phyloP scores from a whole-genome alignment of 805 yeast genomes.

The Sugiyamaella lignohabitans region DNA sequence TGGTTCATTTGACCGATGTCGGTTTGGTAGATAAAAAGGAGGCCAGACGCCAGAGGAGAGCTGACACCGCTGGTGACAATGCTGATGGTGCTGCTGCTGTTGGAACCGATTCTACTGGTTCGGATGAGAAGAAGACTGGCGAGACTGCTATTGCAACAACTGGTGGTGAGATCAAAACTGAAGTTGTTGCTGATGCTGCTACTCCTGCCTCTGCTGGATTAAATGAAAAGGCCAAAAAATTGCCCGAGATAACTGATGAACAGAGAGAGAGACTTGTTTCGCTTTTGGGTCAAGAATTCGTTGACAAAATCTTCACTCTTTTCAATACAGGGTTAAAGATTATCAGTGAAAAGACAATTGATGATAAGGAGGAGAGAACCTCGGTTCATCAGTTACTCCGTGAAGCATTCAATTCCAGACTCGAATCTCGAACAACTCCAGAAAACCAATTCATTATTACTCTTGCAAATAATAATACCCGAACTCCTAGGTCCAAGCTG shows the following conservation, averaged over 20 bases:
- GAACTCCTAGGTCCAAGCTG: constrained; percentile 31
- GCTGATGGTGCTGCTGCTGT: constrained; percentile 22
- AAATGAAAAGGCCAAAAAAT: neutral
- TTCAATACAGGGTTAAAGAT: constrained; percentile 49
- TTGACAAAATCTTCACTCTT: constrained; percentile 49
- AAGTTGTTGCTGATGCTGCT: neutral
- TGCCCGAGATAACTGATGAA: constrained; percentile 8
- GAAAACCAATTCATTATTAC: constrained; percentile 60
- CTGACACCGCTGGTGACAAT: constrained; percentile 12
- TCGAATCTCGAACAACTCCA: constrained; percentile 75
- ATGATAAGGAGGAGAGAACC: constrained; percentile 70
- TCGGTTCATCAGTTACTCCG: constrained; percentile 71
- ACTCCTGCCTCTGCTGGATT: constrained; percentile 1
- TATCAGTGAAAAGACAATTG: constrained; percentile 51
- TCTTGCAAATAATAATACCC: constrained; percentile 40
- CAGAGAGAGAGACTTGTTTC: constrained; percentile 38
- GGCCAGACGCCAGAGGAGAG: constrained; percentile 19
- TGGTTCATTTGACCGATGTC: constrained; percentile 66
- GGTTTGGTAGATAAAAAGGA: constrained; percentile 44
- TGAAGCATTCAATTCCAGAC: constrained; percentile 59
- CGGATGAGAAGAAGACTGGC: neutral
- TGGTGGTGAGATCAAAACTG: neutral
- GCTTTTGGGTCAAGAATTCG: constrained; percentile 54
- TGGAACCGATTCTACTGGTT: neutral
- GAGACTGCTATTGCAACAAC: neutral